Evolutionary conservation across 345 rosid genomes (phyloP), one percentile per base, ranked within the genome.

Genomic region (Populus tremula): DNA sequence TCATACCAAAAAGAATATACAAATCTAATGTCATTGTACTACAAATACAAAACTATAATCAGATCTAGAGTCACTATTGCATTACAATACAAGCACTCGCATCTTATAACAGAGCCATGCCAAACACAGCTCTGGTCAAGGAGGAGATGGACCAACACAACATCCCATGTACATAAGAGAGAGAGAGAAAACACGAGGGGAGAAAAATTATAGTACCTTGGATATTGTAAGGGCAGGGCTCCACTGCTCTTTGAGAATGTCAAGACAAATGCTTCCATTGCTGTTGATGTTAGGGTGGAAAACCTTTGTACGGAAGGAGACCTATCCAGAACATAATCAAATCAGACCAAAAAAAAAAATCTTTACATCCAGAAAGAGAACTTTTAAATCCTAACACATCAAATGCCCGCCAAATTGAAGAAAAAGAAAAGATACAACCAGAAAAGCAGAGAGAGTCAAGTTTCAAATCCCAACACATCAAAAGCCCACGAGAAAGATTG

Each of bases 241-340:
- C 80, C 80, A 77, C 23, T 71, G 76, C 43, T 71, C 76, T 63
- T 77, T 77, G 63, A 77, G 69, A 47, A 77, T 77, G 41, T 77
- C 80, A 36, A 77, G 80, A 63, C 76, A 77, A 66, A 77, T 77
- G 76, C 80, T 77, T 71, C 80, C 80, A 71, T 71, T 77, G 76
- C 80, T 77, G 53, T 77, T 77, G 76, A 77, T 77, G 38, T 77
- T 71, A 4, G 80, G 80, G 31, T 77, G 80, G 71, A 77, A 77
- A 63, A 77, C 80, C 75, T 77, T 71, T 2, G 80, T 71, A 2
- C 80, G 80, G 71, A 77, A 77, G 65, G 80, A 77, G 38, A 77
- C 80, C 80, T 77, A 33, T 20, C 17, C 75, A 62, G 47, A 49
- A 29, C 50, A 69, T 43, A n/a, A 23, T 11, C 72, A 70, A 71